phyloP scores from a whole-genome alignment of 192 early-diverging fungal species.

The Gryganskiella cystojenkinii region DNA sequence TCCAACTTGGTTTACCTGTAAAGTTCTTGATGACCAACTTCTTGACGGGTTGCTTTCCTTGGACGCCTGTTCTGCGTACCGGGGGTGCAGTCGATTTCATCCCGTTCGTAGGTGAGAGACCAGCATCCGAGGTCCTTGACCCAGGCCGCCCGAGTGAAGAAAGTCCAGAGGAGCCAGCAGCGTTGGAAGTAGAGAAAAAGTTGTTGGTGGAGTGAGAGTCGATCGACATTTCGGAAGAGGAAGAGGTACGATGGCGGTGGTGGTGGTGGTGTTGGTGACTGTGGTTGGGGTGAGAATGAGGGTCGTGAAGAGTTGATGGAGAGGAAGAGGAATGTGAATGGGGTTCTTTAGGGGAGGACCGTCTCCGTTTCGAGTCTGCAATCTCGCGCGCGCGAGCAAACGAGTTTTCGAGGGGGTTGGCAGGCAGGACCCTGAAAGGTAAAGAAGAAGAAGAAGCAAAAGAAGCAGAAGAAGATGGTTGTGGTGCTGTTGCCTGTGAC shows the following conservation, averaged over 20 bases:
- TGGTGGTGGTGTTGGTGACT: too few relatives aligned
- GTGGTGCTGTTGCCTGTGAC: not conserved
- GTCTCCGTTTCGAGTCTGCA: conserved; percentile 36
- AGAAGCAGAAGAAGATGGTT: conserved; percentile 8
- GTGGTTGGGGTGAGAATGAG: too few relatives aligned
- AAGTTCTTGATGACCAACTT: conserved; percentile 73
- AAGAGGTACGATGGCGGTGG: not conserved
- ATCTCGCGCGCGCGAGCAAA: conserved; percentile 48
- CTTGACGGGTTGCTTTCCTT: conserved; percentile 58
- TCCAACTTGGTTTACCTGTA: conserved; percentile 56
- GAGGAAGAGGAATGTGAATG: not conserved
- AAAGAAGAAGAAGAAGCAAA: conserved; percentile 26
- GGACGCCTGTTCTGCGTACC: conserved; percentile 39
- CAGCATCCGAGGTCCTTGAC: conserved; percentile 4
- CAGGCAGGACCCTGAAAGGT: conserved; percentile 31
- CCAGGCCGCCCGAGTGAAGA: conserved; percentile 33
- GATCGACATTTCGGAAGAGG: conserved; percentile 18
- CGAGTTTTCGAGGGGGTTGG: conserved; percentile 41
- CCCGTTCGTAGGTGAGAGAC: conserved; percentile 7
- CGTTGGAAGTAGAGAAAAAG: conserved; percentile 7
- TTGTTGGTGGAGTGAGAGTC: conserved; percentile 27
- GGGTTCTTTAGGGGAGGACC: conserved; percentile 4
- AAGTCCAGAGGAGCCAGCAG: conserved; percentile 11
- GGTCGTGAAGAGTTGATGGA: too few relatives aligned
- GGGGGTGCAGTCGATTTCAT: conserved; percentile 14